Evolutionary conservation across 257 asterid species (phyloP).

Genomic region (Prunella vulgaris): DNA sequence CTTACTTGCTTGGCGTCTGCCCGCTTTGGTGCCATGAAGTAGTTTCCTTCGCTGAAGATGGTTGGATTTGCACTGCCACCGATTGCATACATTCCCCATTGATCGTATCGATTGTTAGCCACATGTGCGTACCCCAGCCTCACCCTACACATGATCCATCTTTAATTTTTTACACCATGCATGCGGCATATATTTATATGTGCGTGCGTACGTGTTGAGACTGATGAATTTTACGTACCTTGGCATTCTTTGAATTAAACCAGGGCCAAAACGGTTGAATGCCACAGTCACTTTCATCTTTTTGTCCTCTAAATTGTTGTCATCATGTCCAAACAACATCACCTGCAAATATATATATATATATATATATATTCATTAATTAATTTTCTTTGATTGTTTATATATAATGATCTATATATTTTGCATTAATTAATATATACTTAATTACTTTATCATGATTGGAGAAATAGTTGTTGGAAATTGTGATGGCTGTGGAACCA

Average conservation of each 20-base stretch:
- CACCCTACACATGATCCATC: conserved; percentile 43
- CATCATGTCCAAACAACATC: conserved; percentile 68
- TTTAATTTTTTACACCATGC: not conserved
- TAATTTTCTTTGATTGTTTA: too few relatives aligned
- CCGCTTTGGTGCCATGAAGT: conserved; percentile 57
- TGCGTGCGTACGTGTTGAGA: too few relatives aligned
- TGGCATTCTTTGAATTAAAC: conserved; percentile 87
- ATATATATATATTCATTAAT: too few relatives aligned
- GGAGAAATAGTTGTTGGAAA: conserved; percentile 75
- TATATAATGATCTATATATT: too few relatives aligned
- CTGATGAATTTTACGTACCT: not conserved
- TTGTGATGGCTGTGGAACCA: conserved; percentile 69
- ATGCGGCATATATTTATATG: too few relatives aligned
- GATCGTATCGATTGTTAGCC: conserved; percentile 76
- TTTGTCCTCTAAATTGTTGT: conserved; percentile 50
- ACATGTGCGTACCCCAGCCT: conserved; percentile 75
- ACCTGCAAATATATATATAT: conserved; percentile 22
- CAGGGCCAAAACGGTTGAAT: conserved; percentile 85
- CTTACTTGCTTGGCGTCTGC: conserved; percentile 47
- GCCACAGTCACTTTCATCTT: conserved; percentile 66
- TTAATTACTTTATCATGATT: conserved; percentile 73
- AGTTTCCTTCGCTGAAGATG: conserved; percentile 88
- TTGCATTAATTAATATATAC: not conserved
- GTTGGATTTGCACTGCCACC: conserved; percentile 95
- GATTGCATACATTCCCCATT: conserved; percentile 81